Evolutionary conservation across 805 yeast species (phyloP).

Genomic region (Ogataea henricii): DNA sequence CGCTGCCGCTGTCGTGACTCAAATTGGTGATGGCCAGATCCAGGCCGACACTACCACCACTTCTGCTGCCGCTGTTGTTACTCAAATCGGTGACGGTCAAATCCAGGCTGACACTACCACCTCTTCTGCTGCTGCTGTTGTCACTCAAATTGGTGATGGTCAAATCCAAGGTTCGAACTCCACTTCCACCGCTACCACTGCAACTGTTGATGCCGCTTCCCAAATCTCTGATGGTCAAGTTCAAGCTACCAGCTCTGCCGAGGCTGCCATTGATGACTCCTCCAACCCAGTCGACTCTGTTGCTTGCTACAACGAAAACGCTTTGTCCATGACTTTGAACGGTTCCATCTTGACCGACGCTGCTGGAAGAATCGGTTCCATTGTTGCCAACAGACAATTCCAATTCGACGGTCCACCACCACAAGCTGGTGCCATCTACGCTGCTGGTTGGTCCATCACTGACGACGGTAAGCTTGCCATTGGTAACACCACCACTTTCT

Average conservation of each 20-base stretch:
- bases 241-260: constrained; percentile 30
- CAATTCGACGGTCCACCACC: constrained; percentile 70
- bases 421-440: constrained; percentile 57
- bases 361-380: constrained; percentile 56
- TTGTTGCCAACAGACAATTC: constrained; percentile 65
- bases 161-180: constrained; percentile 30
- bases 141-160: constrained; percentile 30
- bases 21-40: constrained; percentile 55
- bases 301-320: constrained; percentile 39
- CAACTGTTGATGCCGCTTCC: constrained; percentile 39
- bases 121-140: constrained; percentile 40
- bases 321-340: constrained; percentile 47
- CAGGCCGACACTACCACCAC: constrained; percentile 39
- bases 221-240: constrained; percentile 38
- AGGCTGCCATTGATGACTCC: constrained; percentile 34
- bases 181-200: constrained; percentile 37
- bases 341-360: constrained; percentile 45
- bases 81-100: constrained; percentile 56
- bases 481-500: constrained; percentile 51
- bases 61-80: constrained; percentile 36
- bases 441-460: constrained; percentile 54
- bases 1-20: constrained; percentile 37
- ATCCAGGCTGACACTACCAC: constrained; percentile 41
- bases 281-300: constrained; percentile 33
- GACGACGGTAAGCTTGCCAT: constrained; percentile 50